phyloP scores from a whole-genome alignment of 2,329 filamentous ascomycete species.

The Pseudogymnoascus verrucosus region DNA sequence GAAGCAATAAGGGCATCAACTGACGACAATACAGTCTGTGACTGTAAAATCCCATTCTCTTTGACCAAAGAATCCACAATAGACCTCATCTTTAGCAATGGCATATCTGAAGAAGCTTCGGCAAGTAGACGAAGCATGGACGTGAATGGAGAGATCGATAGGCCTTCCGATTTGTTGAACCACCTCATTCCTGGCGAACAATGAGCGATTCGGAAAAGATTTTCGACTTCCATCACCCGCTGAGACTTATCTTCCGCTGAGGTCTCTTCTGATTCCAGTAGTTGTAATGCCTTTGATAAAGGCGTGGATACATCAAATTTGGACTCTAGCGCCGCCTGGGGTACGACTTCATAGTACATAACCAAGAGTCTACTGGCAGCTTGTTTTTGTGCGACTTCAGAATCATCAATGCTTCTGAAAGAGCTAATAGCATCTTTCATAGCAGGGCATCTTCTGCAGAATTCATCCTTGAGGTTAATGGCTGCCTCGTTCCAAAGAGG shows the following conservation, averaged over 20 bases:
- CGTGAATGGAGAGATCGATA: slow-evolving; percentile 63
- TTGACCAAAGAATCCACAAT: slow-evolving; percentile 53
- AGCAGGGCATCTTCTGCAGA: slow-evolving; percentile 68
- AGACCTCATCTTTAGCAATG: slow-evolving; percentile 42
- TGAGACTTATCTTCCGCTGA: slow-evolving; percentile 44
- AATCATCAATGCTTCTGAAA: slow-evolving; percentile 60
- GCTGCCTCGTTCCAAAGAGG: slow-evolving; percentile 62
- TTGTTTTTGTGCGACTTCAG: slow-evolving; percentile 68
- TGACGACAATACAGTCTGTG: slow-evolving; percentile 32
- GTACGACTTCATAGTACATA: slow-evolving; percentile 78
- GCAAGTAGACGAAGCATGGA: slow-evolving; percentile 55
- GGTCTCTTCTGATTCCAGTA: slow-evolving; percentile 42
- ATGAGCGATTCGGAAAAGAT: slow-evolving; percentile 71
- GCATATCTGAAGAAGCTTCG: slow-evolving; percentile 39
- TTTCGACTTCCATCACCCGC: slow-evolving; percentile 66
- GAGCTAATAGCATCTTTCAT: slow-evolving; percentile 72
- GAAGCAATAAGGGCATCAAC: slow-evolving; percentile 40
- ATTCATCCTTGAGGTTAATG: slow-evolving; percentile 61
- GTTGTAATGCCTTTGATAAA: slow-evolving; percentile 59
- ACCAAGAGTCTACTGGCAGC: slow-evolving; percentile 69
- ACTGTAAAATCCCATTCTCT: slow-evolving; percentile 60
- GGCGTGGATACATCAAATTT: slow-evolving; percentile 82
- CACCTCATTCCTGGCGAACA: slow-evolving; percentile 80
- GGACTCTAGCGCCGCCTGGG: slow-evolving; percentile 69
- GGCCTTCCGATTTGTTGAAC: slow-evolving; percentile 67